Percentiles rank a stretch among this genome's conserved stretches.
Conservation (phyloP, 2,329 filamentous ascomycete species). For the Arthroderma sp. region DNA sequence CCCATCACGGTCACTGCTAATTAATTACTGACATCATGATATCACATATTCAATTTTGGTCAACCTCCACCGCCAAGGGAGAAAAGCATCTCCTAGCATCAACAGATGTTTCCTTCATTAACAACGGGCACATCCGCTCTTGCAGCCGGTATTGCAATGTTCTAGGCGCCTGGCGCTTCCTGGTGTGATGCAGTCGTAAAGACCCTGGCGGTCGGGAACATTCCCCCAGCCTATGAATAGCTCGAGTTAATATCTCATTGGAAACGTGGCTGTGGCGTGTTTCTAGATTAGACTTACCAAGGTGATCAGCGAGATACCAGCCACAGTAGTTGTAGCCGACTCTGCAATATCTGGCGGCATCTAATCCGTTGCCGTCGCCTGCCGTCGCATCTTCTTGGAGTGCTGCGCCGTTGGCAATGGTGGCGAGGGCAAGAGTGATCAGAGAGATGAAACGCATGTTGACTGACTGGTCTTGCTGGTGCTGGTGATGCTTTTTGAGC, state of each 20-base stretch:
- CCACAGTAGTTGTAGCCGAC: neutral
- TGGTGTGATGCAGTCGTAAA: neutral
- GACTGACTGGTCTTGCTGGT: neutral
- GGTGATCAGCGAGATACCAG: neutral
- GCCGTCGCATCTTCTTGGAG: neutral
- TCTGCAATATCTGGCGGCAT: neutral
- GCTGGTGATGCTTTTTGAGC: no score
- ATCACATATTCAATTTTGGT: neutral
- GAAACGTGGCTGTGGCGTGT: neutral
- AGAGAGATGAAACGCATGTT: neutral
- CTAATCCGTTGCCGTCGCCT: neutral
- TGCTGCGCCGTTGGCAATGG: neutral
- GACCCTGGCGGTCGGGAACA: neutral
- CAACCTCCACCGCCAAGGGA: no score
- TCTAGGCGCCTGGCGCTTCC: neutral
- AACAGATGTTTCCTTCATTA: neutral
- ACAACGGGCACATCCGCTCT: neutral
- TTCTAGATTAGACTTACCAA: neutral
- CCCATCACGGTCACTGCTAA: neutral
- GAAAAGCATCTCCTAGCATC: no score
- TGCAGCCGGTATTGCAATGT: neutral
- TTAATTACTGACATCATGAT: neutral
- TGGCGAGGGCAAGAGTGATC: neutral
- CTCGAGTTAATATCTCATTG: neutral
- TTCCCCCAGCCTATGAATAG: neutral